Evolutionary conservation across 1,139 yeast species (phyloP), one percentile per base, ranked within the genome.

Genomic region (Nakaseomyces kungkrabaensis): DNA sequence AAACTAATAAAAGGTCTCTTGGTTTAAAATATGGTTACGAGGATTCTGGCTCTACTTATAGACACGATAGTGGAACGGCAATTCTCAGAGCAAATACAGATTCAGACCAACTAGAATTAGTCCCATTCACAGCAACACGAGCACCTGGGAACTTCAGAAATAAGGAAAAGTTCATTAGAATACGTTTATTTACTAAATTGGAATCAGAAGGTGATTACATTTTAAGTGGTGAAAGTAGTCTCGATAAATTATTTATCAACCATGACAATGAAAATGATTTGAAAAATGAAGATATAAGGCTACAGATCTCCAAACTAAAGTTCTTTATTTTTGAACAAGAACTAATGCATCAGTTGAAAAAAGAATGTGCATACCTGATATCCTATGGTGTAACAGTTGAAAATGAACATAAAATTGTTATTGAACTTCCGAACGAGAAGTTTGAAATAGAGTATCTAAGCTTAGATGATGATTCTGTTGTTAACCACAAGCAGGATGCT

Each of bases 11-110:
- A 38, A 68, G 75, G 45, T 59, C 55, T 47, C 72, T 90, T 43
- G 95, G 90, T 1, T 84, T 90, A 37, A 87, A 86, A 60, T 90
- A 85, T 62, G 97, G 97, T 0, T 92, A 79, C 67, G 92, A 85
- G 8, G 97, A 89, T 65, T 81, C 95, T 0, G 98, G 97, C 0
- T 86, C 96, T 0, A 77, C 74, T 36, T 86, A 78, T 59, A 73
- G 65, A 55, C 69, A 70, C 49, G 94, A 87, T 57, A 76, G 78
- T 55, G 97, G 97, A 1, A 69, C 82, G 43, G 96, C 95, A 0
- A 67, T 83, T 1, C 69, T 88, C 52, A 69, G 79, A 55, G 61
- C 72, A 68, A 54, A 67, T 57, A 46, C 59, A 33, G 61, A 50
- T 59, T 61, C 51, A 67, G 74, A 52, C 31, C 63, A 65, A 46